These are phyloP conservation scores for Podospora australis DNA, from an alignment of 495 filamentous ascomycete genomes.

Conservation along the genomic window DNA sequence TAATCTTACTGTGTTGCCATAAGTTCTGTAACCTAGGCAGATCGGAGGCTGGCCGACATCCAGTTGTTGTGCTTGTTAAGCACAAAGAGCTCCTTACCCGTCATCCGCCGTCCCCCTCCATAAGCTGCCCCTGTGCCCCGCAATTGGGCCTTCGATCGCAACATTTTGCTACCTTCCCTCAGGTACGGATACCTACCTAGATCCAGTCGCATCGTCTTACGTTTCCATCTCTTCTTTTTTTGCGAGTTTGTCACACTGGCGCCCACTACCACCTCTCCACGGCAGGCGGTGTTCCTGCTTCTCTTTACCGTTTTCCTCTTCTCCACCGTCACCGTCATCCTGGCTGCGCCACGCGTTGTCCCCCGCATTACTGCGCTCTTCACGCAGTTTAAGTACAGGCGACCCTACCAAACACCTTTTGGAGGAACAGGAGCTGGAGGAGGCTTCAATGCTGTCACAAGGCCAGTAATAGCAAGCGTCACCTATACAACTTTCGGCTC, in stretches of 20 bases:
- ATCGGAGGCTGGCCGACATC: no score
- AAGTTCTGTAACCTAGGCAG: no score
- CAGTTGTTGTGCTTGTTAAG: no score
- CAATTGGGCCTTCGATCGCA: no score
- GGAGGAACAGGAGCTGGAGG: conserved; percentile 12
- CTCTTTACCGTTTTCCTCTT: conserved; percentile 56
- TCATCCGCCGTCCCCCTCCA: background rate
- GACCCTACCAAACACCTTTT: conserved; percentile 13
- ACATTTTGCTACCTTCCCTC: no score
- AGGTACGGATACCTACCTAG: no score
- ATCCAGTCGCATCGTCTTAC: no score
- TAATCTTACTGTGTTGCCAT: no score
- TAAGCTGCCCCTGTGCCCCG: background rate
- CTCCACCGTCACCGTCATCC: conserved; percentile 56
- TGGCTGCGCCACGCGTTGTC: conserved; percentile 66
- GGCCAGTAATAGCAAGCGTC: conserved; percentile 12
- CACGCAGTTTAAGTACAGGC: conserved; percentile 38
- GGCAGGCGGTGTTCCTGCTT: conserved; percentile 39
- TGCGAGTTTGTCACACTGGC: conserved; percentile 34
- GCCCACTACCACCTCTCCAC: conserved; percentile 28
- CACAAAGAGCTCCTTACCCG: background rate
- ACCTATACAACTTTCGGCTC: conserved; percentile 13
- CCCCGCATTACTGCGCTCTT: conserved; percentile 60
- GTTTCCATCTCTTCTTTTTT: no score
- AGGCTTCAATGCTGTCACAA: conserved; percentile 20